Base-by-base conservation (phyloP, 1,284 basidiomycete genomes). In the Ustilago lituana region DNA sequence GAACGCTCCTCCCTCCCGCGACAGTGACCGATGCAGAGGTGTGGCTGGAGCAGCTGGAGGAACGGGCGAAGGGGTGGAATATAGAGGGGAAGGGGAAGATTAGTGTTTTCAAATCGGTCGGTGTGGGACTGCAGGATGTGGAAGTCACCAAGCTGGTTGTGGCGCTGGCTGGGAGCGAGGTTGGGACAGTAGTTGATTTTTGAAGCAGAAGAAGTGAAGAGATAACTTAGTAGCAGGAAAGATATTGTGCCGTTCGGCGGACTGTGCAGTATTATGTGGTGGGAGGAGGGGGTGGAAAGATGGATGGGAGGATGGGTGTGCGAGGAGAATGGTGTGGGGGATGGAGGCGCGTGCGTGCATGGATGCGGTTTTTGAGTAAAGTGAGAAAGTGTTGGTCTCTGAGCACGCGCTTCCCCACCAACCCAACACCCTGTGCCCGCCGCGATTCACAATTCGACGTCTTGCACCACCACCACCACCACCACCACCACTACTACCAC, bases 71-170 rank as follows among this genome's bases (percentile, higher is more conserved):
- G 15, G 31, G 4, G 11, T 35, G 29, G 23, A 19, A 7, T 8
- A 20, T 19, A 19, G 17, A 17, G 17, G 39, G 27, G 22, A 39
- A 22, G 17, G 32, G 23, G 22, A 17, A 29, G 14, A 33, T 53
- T 17, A 62, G 41, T 24, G 43, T 66, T 15, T 71, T 71, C 50
- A 65, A 71, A 24, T 39, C 33, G 8, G 66, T 69, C 1, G 67
- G 67, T 9, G 67, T 70, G 23, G 67, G 48, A 3, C 38, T 64
- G 41, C 67, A 64, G 32, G 67, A 64, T 49, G 57, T 55, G 1
- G 56, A 59, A 31, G 40, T 61, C 7, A 69, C 66, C 2, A 57
- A 57, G 40, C 19, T 58, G 27, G 40, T 68, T 2, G 55, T 62
- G 2, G 4, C 5, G 12, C 2, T 37, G 5, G 51, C 40, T 19